Evolutionary conservation across 768 basidiomycete species (phyloP).

Genomic region (Rhizopogon roseolus): DNA sequence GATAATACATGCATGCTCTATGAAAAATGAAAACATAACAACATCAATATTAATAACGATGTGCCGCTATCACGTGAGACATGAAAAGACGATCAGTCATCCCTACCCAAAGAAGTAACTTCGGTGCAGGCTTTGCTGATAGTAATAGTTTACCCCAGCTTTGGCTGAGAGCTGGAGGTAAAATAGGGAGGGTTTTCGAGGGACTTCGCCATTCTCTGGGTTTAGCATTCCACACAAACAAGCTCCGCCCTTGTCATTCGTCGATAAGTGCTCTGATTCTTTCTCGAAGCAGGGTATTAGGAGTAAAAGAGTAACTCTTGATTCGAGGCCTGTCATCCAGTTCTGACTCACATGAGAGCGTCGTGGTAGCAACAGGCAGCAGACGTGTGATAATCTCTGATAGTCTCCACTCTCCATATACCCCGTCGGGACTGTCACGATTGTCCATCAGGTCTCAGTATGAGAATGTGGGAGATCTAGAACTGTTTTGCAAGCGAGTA

Average conservation of each 20-base stretch:
- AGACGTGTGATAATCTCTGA: constrained; percentile 5
- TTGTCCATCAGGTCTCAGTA: constrained; percentile 51
- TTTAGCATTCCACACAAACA: constrained; percentile 21
- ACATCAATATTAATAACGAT: not conserved
- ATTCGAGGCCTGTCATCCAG: constrained; percentile 39
- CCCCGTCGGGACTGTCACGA: constrained; percentile 34
- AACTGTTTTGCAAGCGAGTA: constrained; percentile 78
- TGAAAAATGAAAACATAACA: too few species aligned
- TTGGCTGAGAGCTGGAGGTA: constrained; percentile 12
- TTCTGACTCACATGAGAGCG: constrained; percentile 41
- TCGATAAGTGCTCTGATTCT: constrained; percentile 23
- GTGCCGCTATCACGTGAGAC: not conserved
- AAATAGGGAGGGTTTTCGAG: constrained; percentile 19
- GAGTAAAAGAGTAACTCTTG: constrained; percentile 23
- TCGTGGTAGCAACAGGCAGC: constrained; percentile 12
- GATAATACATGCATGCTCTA: too few species aligned
- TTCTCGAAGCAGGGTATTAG: constrained; percentile 21
- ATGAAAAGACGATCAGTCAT: not conserved
- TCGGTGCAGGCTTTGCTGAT: constrained; percentile 17
- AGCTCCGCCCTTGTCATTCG: constrained; percentile 33
- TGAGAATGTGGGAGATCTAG: constrained; percentile 71
- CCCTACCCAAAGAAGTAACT: constrained; percentile 16
- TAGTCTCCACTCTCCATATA: constrained; percentile 16
- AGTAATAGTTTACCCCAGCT: not conserved
- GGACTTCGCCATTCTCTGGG: constrained; percentile 31